Percentiles rank a stretch among this genome's conserved stretches.
Conservation (phyloP, 305 asterid genomes). For the Fraxinus sp. region DNA sequence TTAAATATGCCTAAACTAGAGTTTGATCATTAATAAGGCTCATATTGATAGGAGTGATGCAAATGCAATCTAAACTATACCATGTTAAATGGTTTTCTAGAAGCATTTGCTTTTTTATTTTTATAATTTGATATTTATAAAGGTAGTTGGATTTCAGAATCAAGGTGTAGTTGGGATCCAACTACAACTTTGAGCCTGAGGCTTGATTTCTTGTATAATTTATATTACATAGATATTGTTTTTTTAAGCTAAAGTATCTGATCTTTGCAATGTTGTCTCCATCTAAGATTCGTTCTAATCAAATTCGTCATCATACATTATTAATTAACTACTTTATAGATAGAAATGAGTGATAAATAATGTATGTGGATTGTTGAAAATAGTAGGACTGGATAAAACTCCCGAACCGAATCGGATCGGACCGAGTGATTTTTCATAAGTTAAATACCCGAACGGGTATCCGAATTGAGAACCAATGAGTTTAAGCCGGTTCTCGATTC, state of each 20-base stretch:
- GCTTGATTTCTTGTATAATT: slow-evolving; percentile 16
- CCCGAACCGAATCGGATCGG: too few species aligned
- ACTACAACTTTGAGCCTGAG: slow-evolving; percentile 29
- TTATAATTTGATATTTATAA: slow-evolving; percentile 18
- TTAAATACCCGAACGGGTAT: too few species aligned
- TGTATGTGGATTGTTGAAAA: not conserved
- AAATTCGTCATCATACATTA: not conserved
- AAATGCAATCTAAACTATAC: not conserved
- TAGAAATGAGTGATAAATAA: too few species aligned
- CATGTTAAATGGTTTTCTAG: slow-evolving; percentile 31
- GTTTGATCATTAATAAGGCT: not conserved
- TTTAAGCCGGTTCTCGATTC: too few species aligned
- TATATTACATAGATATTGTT: slow-evolving; percentile 8
- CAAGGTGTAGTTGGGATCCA: slow-evolving; percentile 33
- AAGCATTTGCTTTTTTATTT: slow-evolving; percentile 20
- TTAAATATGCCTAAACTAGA: not conserved
- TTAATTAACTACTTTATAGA: not conserved
- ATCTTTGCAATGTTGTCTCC: slow-evolving; percentile 30
- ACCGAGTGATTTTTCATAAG: too few species aligned
- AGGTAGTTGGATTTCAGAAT: slow-evolving; percentile 33
- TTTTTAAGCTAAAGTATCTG: slow-evolving; percentile 20
- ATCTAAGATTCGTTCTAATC: slow-evolving; percentile 19
- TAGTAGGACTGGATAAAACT: not conserved
- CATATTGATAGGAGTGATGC: not conserved
- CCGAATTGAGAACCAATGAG: too few species aligned